A percentile compares a stretch with the other conserved stretches of the same genome.
Conservation (phyloP, 306 rosid species). For the Glycyrrhiza uralensis region DNA sequence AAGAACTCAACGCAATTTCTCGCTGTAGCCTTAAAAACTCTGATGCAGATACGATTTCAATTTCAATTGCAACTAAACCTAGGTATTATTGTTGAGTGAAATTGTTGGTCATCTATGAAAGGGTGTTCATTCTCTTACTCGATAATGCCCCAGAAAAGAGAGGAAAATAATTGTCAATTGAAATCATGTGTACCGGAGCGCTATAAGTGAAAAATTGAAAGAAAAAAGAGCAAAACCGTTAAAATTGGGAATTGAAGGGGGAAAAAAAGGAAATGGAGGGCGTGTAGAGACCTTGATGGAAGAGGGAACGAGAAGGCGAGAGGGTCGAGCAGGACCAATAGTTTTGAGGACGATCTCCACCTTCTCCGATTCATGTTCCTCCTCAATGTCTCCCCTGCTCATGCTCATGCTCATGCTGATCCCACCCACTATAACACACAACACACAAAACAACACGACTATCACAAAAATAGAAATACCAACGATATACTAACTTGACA, state of each 20-base stretch:
- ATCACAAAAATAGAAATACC: too few relatives aligned
- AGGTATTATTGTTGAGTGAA: background rate
- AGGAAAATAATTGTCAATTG: background rate
- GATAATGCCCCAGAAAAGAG: background rate
- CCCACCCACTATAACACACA: too few relatives aligned
- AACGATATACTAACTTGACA: too few relatives aligned
- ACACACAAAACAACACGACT: too few relatives aligned
- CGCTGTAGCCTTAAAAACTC: background rate
- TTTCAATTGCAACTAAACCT: background rate
- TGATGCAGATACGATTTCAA: background rate
- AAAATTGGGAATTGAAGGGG: background rate
- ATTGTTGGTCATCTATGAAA: background rate
- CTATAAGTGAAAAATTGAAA: background rate
- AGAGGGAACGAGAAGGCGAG: conserved; percentile 71
- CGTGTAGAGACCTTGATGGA: conserved; percentile 47
- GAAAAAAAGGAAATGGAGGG: background rate
- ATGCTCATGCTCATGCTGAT: too few relatives aligned
- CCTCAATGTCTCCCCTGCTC: conserved; percentile 55
- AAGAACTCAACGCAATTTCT: background rate
- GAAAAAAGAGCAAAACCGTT: background rate
- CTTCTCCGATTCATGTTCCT: conserved; percentile 37
- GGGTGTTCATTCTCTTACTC: background rate
- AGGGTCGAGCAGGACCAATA: conserved; percentile 84
- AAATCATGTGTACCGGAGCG: background rate
- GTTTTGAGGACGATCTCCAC: conserved; percentile 73